Conservation (phyloP, 164 flowering plant species). For the Chloranthus sessilifolius region DNA sequence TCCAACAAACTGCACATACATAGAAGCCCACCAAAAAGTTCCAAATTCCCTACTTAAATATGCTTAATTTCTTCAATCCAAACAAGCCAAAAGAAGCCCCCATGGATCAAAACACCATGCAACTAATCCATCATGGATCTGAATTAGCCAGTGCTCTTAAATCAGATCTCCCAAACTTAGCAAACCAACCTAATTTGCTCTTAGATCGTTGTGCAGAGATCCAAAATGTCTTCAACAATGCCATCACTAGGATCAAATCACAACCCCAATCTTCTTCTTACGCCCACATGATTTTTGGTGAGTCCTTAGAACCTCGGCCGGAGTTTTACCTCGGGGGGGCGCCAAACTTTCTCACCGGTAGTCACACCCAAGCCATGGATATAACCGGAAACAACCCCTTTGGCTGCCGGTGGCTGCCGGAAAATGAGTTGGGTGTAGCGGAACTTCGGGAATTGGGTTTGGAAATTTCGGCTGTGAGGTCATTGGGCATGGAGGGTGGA, state of each 20-base stretch:
- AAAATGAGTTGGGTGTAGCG: not conserved
- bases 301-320: not conserved
- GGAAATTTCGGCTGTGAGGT: not conserved
- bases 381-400: not conserved
- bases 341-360: slow-evolving; percentile 10
- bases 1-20: not conserved
- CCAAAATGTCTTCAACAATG: slow-evolving; percentile 21
- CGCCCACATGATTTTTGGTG: not conserved
- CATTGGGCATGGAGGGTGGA: not conserved
- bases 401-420: not conserved
- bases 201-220: slow-evolving; percentile 30
- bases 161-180: slow-evolving; percentile 24
- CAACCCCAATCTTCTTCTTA: not conserved
- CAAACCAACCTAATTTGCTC: slow-evolving; percentile 26
- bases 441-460: not conserved
- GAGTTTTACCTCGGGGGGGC: not conserved
- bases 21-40: not conserved
- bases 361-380: slow-evolving; percentile 14
- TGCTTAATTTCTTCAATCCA: not conserved
- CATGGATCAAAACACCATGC: slow-evolving; percentile 33
- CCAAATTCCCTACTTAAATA: not conserved
- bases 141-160: slow-evolving; percentile 42
- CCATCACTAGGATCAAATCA: slow-evolving; percentile 20
- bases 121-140: slow-evolving; percentile 37
- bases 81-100: not conserved